Conservation (phyloP, 2,329 filamentous ascomycete species). For the Exophiala sp. region DNA sequence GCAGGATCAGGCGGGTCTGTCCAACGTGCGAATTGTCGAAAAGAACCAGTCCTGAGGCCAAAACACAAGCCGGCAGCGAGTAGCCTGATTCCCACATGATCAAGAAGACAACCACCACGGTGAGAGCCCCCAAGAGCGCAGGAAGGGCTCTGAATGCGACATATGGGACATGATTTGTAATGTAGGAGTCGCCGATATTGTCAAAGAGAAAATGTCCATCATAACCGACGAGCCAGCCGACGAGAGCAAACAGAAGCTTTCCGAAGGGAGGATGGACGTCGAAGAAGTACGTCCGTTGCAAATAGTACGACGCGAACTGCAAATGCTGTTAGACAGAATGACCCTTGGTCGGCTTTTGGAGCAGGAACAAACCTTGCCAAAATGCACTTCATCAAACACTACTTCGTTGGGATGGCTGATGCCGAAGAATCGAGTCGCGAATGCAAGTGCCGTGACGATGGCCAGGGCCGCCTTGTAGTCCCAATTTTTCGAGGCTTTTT, state of each 20-base stretch:
- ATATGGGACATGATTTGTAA: constrained; percentile 94
- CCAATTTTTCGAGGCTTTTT: constrained; percentile 56
- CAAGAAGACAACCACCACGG: constrained; percentile 85
- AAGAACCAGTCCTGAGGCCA: constrained; percentile 78
- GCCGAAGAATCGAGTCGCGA: constrained; percentile 89
- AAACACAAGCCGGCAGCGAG: constrained; percentile 82
- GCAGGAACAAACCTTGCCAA: constrained; percentile 75
- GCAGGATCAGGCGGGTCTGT: constrained; percentile 87
- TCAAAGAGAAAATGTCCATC: constrained; percentile 97
- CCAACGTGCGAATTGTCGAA: constrained; percentile 98
- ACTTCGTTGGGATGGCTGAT: constrained; percentile 94
- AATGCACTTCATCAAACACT: constrained; percentile 98
- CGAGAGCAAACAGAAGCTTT: constrained; percentile 93
- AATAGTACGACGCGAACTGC: constrained; percentile 63
- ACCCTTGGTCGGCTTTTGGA: not conserved
- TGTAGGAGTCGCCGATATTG: constrained; percentile 98
- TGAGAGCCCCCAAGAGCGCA: constrained; percentile 83
- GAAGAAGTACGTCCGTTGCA: constrained; percentile 98
- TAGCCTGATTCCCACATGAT: constrained; percentile 99
- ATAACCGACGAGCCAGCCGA: constrained; percentile 96
- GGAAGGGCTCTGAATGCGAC: constrained; percentile 92
- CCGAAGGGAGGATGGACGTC: constrained; percentile 97
- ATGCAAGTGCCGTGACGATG: constrained; percentile 75
- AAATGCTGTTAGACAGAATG: not conserved
- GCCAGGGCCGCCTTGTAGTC: constrained; percentile 75